phyloP scores from a whole-genome alignment of 148 eudicot genomes.

The Linanthus parryae region DNA sequence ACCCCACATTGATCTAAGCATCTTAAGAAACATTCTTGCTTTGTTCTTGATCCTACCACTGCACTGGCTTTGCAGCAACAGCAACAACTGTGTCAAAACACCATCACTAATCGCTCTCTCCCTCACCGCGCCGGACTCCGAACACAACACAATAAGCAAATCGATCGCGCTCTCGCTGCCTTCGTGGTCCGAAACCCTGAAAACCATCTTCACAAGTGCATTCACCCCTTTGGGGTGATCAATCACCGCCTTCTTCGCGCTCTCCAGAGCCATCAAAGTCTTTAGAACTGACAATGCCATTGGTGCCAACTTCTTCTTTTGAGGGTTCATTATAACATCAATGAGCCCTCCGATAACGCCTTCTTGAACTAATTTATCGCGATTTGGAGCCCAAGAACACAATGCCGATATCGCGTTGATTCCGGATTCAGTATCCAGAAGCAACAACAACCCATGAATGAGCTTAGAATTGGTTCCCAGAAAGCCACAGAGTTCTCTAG shows the following conservation, averaged over 20 bases:
- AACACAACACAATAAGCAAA: conserved; percentile 37
- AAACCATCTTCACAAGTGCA: conserved; percentile 55
- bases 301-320: conserved; percentile 13
- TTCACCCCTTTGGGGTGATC: conserved; percentile 33
- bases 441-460: conserved; percentile 16
- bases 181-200: conserved; percentile 53
- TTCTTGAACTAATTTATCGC: conserved; percentile 27
- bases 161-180: conserved; percentile 63
- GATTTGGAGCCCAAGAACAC: conserved; percentile 15
- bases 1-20: conserved; percentile 58
- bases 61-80: conserved; percentile 69
- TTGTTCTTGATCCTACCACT: conserved; percentile 39
- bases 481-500: conserved; percentile 23
- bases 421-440: conserved; percentile 30
- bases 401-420: conserved; percentile 33
- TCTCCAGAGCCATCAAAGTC: conserved; percentile 22
- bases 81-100: conserved; percentile 55
- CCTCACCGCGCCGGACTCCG: conserved; percentile 29
- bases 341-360: conserved; percentile 32
- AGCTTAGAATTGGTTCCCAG: conserved; percentile 26
- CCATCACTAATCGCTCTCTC: conserved; percentile 49
- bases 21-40: conserved; percentile 62
- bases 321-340: conserved; percentile 22
- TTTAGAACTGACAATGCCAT: conserved; percentile 42
- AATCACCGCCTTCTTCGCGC: conserved; percentile 25